These are phyloP conservation scores for Diaporthe ilicicola DNA, from an alignment of 2,329 filamentous ascomycete genomes.

Conservation along the genomic window DNA sequence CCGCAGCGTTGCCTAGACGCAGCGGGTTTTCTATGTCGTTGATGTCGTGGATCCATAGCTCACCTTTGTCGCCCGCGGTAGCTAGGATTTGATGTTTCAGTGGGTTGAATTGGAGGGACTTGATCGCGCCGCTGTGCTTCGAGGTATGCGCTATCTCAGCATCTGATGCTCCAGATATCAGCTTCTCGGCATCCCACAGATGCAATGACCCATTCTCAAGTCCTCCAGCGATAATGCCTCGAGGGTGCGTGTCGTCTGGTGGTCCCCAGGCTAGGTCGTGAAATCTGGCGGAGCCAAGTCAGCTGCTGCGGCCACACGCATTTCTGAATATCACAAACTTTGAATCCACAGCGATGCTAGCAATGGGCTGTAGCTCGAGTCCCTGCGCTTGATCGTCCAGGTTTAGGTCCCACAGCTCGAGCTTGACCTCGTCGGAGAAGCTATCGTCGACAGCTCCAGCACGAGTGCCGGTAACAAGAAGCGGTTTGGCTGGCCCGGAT, in stretches of 20 bases:
- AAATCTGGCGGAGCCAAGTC: conserved; percentile 68
- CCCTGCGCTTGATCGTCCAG: conserved; percentile 79
- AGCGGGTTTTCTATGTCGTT: conserved; percentile 90
- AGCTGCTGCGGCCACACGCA: conserved; percentile 3
- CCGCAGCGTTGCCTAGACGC: conserved; percentile 85
- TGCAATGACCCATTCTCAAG: conserved; percentile 94
- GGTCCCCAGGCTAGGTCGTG: conserved; percentile 97
- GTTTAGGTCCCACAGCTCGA: conserved; percentile 95
- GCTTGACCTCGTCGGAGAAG: conserved; percentile 95
- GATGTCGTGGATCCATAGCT: conserved; percentile 94
- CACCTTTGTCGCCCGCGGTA: conserved; percentile 92
- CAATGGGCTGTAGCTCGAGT: conserved; percentile 85
- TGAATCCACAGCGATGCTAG: conserved; percentile 86
- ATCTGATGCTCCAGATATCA: conserved; percentile 67
- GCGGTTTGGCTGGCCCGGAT: conserved; percentile 77
- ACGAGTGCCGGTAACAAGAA: conserved; percentile 92
- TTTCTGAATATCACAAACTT: conserved; percentile 66
- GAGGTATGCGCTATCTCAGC: conserved; percentile 86
- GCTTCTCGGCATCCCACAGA: conserved; percentile 87
- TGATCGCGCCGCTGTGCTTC: conserved; percentile 92
- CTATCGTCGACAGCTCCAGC: conserved; percentile 96
- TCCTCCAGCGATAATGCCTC: conserved; percentile 92
- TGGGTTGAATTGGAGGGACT: conserved; percentile 96
- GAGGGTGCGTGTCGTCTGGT: conserved; percentile 78
- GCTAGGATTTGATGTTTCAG: conserved; percentile 90